phyloP scores from a whole-genome alignment of 768 basidiomycete species.

The Mrakia blollopis region DNA sequence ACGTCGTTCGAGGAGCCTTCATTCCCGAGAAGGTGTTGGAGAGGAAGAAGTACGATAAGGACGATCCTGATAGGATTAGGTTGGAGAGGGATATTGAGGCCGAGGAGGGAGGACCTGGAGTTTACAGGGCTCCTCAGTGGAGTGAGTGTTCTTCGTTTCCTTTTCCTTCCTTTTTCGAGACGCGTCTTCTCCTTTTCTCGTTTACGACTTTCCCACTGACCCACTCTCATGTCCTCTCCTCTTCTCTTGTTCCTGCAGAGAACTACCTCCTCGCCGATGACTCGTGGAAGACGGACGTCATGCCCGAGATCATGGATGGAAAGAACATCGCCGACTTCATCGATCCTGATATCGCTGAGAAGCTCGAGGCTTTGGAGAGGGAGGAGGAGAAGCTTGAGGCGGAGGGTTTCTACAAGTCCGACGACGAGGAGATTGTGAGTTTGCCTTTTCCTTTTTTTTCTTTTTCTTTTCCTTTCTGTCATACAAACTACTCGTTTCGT shows the following conservation, averaged over 20 bases:
- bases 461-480: too few species aligned
- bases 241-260: constrained; percentile 53
- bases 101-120: constrained; percentile 82
- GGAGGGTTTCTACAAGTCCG: constrained; percentile 91
- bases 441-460: background rate
- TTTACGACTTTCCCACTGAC: background rate
- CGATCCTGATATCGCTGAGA: constrained; percentile 93
- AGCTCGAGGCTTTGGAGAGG: constrained; percentile 91
- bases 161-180: background rate
- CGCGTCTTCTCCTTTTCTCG: background rate
- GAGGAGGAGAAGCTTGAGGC: constrained; percentile 92
- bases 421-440: constrained; percentile 70
- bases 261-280: constrained; percentile 82
- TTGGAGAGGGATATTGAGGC: constrained; percentile 77
- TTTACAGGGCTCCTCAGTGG: constrained; percentile 61
- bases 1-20: constrained; percentile 77
- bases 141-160: constrained; percentile 52
- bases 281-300: constrained; percentile 90
- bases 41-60: constrained; percentile 76
- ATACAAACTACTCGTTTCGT: too few species aligned
- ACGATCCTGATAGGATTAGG: constrained; percentile 68
- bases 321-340: constrained; percentile 99
- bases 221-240: background rate
- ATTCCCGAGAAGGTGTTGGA: constrained; percentile 79
- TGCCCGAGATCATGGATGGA: constrained; percentile 99